Conservation (phyloP, 805 yeast species). For the Starmerella kuoi region DNA sequence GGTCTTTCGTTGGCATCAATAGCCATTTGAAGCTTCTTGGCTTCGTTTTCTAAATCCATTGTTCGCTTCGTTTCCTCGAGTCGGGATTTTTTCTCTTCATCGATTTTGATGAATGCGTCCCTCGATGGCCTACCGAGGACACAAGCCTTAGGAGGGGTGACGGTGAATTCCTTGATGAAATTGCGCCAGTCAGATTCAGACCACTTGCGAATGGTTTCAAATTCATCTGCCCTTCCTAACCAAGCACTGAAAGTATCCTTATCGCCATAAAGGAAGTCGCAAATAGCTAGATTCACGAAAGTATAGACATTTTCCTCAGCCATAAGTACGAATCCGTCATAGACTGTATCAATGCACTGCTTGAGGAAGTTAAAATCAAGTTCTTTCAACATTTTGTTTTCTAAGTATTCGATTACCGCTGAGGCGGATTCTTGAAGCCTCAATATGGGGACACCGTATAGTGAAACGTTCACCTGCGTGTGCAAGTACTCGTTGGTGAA, state of each 20-base stretch:
- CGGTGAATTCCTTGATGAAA: slow-evolving; percentile 41
- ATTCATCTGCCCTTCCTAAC: slow-evolving; percentile 47
- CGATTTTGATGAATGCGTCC: slow-evolving; percentile 41
- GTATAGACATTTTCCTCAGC: slow-evolving; percentile 43
- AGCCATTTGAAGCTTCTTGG: slow-evolving; percentile 45
- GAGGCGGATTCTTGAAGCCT: slow-evolving; percentile 42
- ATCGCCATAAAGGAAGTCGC: slow-evolving; percentile 71
- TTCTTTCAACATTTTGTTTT: slow-evolving; percentile 30
- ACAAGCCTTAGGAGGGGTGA: slow-evolving; percentile 51
- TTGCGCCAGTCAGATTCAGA: slow-evolving; percentile 52
- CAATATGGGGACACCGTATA: slow-evolving; percentile 68
- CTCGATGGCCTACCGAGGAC: slow-evolving; percentile 64
- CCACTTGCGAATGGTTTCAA: slow-evolving; percentile 51
- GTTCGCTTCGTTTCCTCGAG: slow-evolving; percentile 38
- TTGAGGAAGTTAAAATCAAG: slow-evolving; percentile 56
- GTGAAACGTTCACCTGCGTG: slow-evolving; percentile 42
- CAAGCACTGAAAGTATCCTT: slow-evolving; percentile 51
- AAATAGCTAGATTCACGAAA: slow-evolving; percentile 55
- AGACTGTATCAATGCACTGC: slow-evolving; percentile 55
- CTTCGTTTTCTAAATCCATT: slow-evolving; percentile 45
- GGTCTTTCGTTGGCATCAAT: slow-evolving; percentile 56
- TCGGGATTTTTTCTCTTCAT: slow-evolving; percentile 40
- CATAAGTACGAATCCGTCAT: slow-evolving; percentile 37
- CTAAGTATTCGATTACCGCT: slow-evolving; percentile 40
- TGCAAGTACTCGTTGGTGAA: slow-evolving; percentile 63